These are phyloP conservation scores for Amylocystis lapponica DNA, from an alignment of 768 basidiomycete genomes.

Conservation along the genomic window DNA sequence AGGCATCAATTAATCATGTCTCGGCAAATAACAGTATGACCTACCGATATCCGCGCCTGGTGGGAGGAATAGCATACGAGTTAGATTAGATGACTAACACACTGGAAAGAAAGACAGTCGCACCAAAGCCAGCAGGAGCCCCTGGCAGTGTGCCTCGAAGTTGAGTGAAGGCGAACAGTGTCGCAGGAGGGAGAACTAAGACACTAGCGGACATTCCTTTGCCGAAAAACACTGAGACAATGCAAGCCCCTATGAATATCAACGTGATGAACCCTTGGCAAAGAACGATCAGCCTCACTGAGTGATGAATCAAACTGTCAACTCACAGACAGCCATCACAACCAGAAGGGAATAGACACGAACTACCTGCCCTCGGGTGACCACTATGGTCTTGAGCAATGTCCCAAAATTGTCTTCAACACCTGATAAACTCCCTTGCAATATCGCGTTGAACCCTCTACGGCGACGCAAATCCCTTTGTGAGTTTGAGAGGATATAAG, in stretches of 20 bases:
- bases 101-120: too few species aligned
- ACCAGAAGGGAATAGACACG: conserved; percentile 10
- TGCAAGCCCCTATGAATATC: conserved; percentile 10
- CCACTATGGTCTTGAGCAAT: conserved; percentile 10
- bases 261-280: conserved; percentile 10
- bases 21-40: background rate
- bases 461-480: too few species aligned
- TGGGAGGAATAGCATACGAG: background rate
- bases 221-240: conserved; percentile 14
- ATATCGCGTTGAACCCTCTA: conserved; percentile 11
- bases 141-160: conserved; percentile 20
- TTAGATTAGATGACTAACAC: background rate
- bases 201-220: conserved; percentile 15
- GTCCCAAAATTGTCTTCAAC: conserved; percentile 5
- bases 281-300: background rate
- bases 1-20: background rate
- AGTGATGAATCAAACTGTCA: background rate
- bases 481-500: too few species aligned
- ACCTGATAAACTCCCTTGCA: conserved; percentile 5
- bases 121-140: conserved; percentile 21
- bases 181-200: conserved; percentile 18
- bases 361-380: conserved; percentile 10
- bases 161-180: conserved; percentile 23
- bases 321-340: conserved; percentile 11
- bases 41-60: conserved; percentile 8